Conservation (phyloP, 495 filamentous ascomycete genomes). For the Xylaria castorea region DNA sequence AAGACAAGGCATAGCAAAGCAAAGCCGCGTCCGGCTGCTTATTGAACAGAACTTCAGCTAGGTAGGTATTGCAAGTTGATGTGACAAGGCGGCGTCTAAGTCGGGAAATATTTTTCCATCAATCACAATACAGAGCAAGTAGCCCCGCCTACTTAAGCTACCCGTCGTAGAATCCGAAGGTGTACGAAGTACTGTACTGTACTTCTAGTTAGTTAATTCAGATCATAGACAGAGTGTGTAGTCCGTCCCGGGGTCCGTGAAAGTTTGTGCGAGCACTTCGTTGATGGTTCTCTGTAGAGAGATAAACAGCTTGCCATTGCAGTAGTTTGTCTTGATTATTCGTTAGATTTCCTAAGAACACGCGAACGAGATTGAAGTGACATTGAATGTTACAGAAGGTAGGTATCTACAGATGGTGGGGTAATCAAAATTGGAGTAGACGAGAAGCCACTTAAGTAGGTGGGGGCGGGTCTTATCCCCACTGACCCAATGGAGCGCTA, state of each 20-base stretch:
- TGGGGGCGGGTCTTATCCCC: neutral
- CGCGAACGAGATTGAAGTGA: neutral
- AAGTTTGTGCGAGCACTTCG: neutral
- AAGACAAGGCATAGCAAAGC: neutral
- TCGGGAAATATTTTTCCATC: constrained; percentile 25
- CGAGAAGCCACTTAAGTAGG: neutral
- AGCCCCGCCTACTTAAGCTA: neutral
- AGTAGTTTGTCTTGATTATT: neutral
- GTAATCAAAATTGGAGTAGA: neutral
- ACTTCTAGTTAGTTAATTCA: neutral
- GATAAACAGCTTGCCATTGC: neutral
- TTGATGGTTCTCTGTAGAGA: neutral
- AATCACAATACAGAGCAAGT: neutral
- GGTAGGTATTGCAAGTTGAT: neutral
- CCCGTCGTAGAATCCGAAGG: neutral
- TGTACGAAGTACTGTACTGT: neutral
- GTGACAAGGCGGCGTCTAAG: neutral
- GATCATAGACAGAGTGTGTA: constrained; percentile 14
- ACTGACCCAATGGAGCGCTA: neutral
- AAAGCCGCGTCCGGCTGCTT: neutral
- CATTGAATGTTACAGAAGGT: neutral
- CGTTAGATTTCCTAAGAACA: neutral
- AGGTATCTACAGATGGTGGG: neutral
- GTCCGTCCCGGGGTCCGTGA: neutral
- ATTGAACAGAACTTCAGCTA: neutral